Percentiles rank a stretch among this genome's conserved stretches.
These are phyloP conservation scores for Pleurotus pulmonarius DNA, from an alignment of 768 basidiomycete genomes.

Conservation along the genomic window DNA sequence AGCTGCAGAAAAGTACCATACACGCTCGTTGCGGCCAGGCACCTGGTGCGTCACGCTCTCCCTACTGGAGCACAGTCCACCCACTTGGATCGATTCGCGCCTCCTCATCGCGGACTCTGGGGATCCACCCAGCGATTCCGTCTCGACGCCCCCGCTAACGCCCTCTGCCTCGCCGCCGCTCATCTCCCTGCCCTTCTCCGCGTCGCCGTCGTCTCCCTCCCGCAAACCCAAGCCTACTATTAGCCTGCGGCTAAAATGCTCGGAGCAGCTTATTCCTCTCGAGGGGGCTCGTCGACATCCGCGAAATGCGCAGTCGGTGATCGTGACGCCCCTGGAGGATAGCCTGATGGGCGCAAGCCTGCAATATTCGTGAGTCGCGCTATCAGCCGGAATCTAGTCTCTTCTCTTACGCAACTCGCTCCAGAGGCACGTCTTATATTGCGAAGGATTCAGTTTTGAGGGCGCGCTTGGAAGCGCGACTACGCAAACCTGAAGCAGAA, in stretches of 20 bases:
- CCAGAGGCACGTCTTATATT: slow-evolving; percentile 44
- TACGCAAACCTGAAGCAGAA: slow-evolving; percentile 35
- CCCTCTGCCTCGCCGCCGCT: slow-evolving; percentile 7
- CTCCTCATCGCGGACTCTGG: slow-evolving; percentile 39
- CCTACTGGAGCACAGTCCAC: slow-evolving; percentile 52
- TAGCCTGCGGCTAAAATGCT: slow-evolving; percentile 32
- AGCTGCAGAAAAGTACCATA: neutral
- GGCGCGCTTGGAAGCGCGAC: slow-evolving; percentile 41
- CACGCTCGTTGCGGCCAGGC: slow-evolving; percentile 21
- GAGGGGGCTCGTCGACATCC: slow-evolving; percentile 3
- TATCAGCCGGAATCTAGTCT: neutral
- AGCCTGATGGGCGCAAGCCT: slow-evolving; percentile 39
- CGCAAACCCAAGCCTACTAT: slow-evolving; percentile 29
- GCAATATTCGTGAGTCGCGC: slow-evolving; percentile 45
- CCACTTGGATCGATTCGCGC: slow-evolving; percentile 53
- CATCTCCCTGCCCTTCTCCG: neutral
- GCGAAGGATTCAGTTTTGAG: slow-evolving; percentile 40
- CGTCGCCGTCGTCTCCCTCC: slow-evolving; percentile 2
- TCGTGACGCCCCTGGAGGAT: slow-evolving; percentile 39
- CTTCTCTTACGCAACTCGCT: neutral
- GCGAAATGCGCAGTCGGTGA: slow-evolving; percentile 16
- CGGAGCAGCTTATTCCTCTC: slow-evolving; percentile 27
- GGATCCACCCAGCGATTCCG: slow-evolving; percentile 6
- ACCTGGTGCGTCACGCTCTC: slow-evolving; percentile 49
- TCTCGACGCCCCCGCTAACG: slow-evolving; percentile 8